These are phyloP conservation scores for Sugiyamaella pinicola DNA, from an alignment of 1,139 yeast species.

Conservation along the genomic window DNA sequence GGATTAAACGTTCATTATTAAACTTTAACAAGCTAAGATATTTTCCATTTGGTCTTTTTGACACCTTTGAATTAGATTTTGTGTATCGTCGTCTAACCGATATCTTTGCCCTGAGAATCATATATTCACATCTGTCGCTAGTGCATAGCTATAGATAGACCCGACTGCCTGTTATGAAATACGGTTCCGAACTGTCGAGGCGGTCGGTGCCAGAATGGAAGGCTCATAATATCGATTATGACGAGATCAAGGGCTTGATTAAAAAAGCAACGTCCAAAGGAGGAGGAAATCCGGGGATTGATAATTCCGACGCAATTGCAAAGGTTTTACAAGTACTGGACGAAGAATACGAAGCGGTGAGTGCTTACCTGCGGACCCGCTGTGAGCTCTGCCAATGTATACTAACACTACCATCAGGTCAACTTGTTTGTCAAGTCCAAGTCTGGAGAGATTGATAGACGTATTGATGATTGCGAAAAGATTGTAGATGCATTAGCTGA, in stretches of 20 bases:
- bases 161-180: constrained; percentile 62
- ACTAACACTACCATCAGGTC: background rate
- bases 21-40: background rate
- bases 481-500: constrained; percentile 42
- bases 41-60: too few relatives aligned
- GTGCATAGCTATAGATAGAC: background rate
- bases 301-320: constrained; percentile 49
- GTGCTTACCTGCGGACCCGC: constrained; percentile 19
- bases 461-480: constrained; percentile 47
- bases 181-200: constrained; percentile 72
- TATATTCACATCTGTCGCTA: too few relatives aligned
- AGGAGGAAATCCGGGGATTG: constrained; percentile 21
- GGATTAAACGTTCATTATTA: background rate
- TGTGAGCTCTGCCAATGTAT: background rate
- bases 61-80: too few relatives aligned
- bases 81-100: background rate
- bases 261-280: constrained; percentile 50
- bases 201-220: constrained; percentile 90
- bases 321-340: constrained; percentile 70
- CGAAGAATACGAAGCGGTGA: constrained; percentile 59
- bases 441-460: constrained; percentile 58
- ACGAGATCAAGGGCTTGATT: constrained; percentile 66
- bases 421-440: constrained; percentile 64
- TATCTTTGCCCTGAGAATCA: background rate
- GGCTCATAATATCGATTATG: constrained; percentile 78